Conservation (phyloP, 2,329 filamentous ascomycete genomes). For the Clonostachys rosea region DNA sequence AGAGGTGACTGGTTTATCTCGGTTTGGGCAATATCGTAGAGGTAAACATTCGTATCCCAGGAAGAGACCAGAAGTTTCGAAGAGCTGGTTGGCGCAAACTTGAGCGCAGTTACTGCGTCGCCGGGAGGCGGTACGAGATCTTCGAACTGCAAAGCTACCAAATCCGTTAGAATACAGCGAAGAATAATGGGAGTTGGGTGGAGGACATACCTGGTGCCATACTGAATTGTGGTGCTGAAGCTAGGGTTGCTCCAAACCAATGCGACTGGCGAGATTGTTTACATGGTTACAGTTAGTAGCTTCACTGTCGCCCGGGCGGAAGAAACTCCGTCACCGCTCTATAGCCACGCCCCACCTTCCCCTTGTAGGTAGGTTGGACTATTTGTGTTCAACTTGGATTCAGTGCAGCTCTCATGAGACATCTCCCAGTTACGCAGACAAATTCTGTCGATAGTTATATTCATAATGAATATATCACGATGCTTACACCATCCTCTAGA, state of each 20-base stretch:
- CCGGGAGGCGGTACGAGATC: slow-evolving; percentile 69
- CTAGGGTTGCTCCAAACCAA: not conserved
- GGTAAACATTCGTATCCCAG: slow-evolving; percentile 89
- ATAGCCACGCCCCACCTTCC: too few species aligned
- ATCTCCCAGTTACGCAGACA: too few species aligned
- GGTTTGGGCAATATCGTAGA: slow-evolving; percentile 68
- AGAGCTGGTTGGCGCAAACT: slow-evolving; percentile 75
- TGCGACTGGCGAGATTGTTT: slow-evolving; percentile 18
- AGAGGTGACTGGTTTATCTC: slow-evolving; percentile 36
- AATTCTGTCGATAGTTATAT: too few species aligned
- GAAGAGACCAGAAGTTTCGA: slow-evolving; percentile 82
- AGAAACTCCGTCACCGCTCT: too few species aligned
- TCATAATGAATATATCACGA: too few species aligned
- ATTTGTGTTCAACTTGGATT: too few species aligned
- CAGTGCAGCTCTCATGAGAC: too few species aligned
- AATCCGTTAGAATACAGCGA: slow-evolving; percentile 8
- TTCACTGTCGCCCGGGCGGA: too few species aligned
- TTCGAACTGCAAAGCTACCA: slow-evolving; percentile 69
- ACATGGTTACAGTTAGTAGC: slow-evolving; percentile 30
- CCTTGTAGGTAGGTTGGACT: too few species aligned
- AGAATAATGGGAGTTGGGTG: not conserved
- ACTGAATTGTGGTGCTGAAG: slow-evolving; percentile 9
- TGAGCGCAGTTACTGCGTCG: slow-evolving; percentile 82
- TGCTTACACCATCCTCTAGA: too few species aligned
- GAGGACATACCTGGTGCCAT: slow-evolving; percentile 35